phyloP scores from a whole-genome alignment of 2,329 filamentous ascomycete species.

The Aureobasidium sp. region DNA sequence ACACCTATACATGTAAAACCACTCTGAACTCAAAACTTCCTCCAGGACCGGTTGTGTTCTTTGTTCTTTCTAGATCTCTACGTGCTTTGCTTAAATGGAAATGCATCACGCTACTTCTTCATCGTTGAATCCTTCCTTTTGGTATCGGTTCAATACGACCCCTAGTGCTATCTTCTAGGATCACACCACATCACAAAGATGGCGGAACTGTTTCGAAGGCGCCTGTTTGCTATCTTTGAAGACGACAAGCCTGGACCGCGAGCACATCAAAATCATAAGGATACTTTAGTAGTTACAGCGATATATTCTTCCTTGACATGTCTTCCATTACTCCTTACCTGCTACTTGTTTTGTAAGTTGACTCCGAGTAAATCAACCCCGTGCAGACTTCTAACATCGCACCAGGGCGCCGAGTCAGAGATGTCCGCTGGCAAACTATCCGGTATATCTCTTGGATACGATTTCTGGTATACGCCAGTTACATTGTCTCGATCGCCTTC shows the following conservation, averaged over 20 bases:
- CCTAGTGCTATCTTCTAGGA: neutral
- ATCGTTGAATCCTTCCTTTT: neutral
- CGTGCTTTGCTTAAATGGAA: slow-evolving; percentile 1
- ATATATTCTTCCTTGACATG: neutral
- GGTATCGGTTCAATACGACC: neutral
- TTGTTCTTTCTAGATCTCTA: neutral
- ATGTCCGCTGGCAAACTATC: slow-evolving; percentile 23
- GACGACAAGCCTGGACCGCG: neutral
- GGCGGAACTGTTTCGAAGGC: neutral
- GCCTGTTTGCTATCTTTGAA: slow-evolving; percentile 6
- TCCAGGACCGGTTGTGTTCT: neutral
- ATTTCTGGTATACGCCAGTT: slow-evolving; percentile 38
- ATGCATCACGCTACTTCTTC: neutral
- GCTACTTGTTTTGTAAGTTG: slow-evolving; percentile 19
- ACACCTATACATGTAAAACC: neutral
- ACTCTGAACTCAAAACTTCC: slow-evolving; percentile 1
- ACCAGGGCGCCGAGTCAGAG: slow-evolving; percentile 20
- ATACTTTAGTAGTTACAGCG: neutral
- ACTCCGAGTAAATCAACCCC: neutral
- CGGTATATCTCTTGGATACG: slow-evolving; percentile 35
- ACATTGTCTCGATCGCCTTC: slow-evolving; percentile 39
- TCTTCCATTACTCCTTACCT: slow-evolving; percentile 6
- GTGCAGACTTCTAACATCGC: neutral
- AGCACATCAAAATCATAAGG: neutral
- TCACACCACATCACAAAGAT: neutral